A percentile compares a stretch with the other conserved stretches of the same genome.
Evolutionary conservation across 495 filamentous ascomycete genomes (phyloP).

Genomic region (Aeminium ludgeri): DNA sequence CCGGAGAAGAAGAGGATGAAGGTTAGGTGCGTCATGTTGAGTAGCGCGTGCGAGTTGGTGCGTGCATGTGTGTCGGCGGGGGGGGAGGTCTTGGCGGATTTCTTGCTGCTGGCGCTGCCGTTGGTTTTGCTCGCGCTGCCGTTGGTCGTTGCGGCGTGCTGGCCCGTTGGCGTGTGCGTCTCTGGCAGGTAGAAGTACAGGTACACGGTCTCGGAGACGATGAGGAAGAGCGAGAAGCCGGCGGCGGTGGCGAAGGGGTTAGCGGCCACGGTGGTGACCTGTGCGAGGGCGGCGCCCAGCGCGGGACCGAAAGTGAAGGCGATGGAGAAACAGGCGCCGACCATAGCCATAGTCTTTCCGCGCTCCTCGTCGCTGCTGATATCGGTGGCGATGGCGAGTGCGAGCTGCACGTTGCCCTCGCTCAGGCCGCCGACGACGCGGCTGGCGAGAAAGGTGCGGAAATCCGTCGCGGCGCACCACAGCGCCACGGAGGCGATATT

Average conservation of each 20-base stretch:
- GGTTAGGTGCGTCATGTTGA: constrained; percentile 72
- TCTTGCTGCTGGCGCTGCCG: constrained; percentile 6
- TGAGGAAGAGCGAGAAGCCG: constrained; percentile 61
- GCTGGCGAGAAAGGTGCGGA: constrained; percentile 85
- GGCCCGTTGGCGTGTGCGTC: constrained; percentile 42
- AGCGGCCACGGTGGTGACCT: constrained; percentile 53
- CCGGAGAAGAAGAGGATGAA: constrained; percentile 96
- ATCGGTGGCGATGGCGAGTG: constrained; percentile 92
- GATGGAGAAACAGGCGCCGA: constrained; percentile 91
- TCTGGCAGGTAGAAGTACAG: constrained; percentile 80
- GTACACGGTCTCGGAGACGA: constrained; percentile 73
- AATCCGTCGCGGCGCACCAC: constrained; percentile 85
- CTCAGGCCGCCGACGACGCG: constrained; percentile 84
- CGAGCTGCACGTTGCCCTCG: constrained; percentile 93
- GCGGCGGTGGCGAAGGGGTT: constrained; percentile 92
- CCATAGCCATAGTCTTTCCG: constrained; percentile 83
- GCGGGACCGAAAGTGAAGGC: constrained; percentile 93
- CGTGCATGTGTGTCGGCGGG: constrained; percentile 25
- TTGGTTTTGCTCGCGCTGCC: constrained; percentile 15
- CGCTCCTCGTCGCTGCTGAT: constrained; percentile 69
- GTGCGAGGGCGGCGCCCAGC: constrained; percentile 67
- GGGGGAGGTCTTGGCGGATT: not conserved
- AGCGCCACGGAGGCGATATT: constrained; percentile 85
- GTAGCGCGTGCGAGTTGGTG: constrained; percentile 66
- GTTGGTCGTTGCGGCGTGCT: too few relatives aligned